Evolutionary conservation across 1,284 basidiomycete species (phyloP), one percentile per base, ranked within the genome.

Genomic region (Golubevia sp.): DNA sequence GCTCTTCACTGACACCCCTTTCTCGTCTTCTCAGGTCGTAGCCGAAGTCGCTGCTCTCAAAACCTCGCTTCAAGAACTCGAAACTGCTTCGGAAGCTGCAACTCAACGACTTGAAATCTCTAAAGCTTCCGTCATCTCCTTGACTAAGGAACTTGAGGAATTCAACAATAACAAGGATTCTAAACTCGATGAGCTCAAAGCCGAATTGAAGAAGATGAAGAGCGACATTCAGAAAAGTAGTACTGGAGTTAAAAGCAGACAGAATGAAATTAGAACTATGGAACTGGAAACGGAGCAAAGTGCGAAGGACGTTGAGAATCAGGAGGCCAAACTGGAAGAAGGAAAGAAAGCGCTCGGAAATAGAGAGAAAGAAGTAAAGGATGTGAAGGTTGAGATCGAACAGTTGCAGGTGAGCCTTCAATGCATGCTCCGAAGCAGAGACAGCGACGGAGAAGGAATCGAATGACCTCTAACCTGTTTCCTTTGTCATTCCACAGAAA

Each of bases 151-250:
- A 60, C 78, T 82, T 71, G 68, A 69, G 6, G 80, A 83, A 61
- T 77, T 82, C 49, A 71, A 75, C 34, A 62, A 63, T 50, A 77
- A 83, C 72, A 83, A 83, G 58, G 79, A 80, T 61, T 72, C 68
- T 53, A 83, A 83, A 64, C 65, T 83, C 24, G 74, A 74, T 52
- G 63, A 78, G 58, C 72, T 83, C 58, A 73, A 76, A 54, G 67
- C 64, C 25, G 68, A 73, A 15, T 68, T 76, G 67, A 76, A 77
- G 55, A 44, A 60, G 53, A 72, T 69, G 50, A 78, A 78, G 58
- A 74, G 73, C 23, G 61, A 63, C 24, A 66, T 80, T 27, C 66
- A 71, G 56, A 64, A 72, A 61, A 70, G 67, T 21, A 64, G 68
- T 49, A 59, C 63, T 13, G 67, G 61, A 49, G 71, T 83, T 64